These are phyloP conservation scores for Cordyceps tenuipes DNA, from an alignment of 2,329 filamentous ascomycete species.

Conservation along the genomic window DNA sequence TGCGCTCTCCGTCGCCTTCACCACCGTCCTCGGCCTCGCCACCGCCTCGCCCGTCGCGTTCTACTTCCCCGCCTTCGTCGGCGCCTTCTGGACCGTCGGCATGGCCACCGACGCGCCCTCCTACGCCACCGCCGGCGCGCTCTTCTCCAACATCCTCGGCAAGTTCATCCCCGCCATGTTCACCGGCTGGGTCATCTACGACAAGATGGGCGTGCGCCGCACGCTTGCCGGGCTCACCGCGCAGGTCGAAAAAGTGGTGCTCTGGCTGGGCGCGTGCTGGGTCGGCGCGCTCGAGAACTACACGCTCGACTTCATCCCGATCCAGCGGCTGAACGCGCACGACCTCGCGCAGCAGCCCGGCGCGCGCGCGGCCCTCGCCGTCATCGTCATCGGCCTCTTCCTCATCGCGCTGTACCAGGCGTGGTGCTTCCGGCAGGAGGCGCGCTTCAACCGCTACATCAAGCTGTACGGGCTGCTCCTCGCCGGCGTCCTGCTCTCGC, in stretches of 20 bases:
- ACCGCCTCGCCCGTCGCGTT: slow-evolving; percentile 71
- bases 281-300: slow-evolving; percentile 89
- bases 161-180: slow-evolving; percentile 84
- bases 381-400: slow-evolving; percentile 65
- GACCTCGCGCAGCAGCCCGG: slow-evolving; percentile 86
- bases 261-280: slow-evolving; percentile 89
- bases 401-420: slow-evolving; percentile 65
- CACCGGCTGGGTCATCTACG: slow-evolving; percentile 78
- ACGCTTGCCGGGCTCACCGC: slow-evolving; percentile 65
- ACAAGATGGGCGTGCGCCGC: slow-evolving; percentile 68
- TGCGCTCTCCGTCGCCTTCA: slow-evolving; percentile 72
- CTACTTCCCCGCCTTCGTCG: slow-evolving; percentile 75
- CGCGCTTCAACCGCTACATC: slow-evolving; percentile 68
- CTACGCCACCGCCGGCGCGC: slow-evolving; percentile 54
- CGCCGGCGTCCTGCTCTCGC: slow-evolving; percentile 56
- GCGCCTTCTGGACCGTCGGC: slow-evolving; percentile 82
- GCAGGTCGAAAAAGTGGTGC: slow-evolving; percentile 79
- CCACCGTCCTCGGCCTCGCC: slow-evolving; percentile 69
- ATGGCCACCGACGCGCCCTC: slow-evolving; percentile 81
- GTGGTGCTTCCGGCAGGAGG: slow-evolving; percentile 80
- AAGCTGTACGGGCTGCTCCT: slow-evolving; percentile 67
- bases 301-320: slow-evolving; percentile 89
- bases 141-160: slow-evolving; percentile 71
- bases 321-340: slow-evolving; percentile 81
- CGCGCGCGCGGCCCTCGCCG: slow-evolving; percentile 70